Base-by-base conservation (phyloP, 2,329 filamentous ascomycete species). In the Exophiala viscosa region DNA sequence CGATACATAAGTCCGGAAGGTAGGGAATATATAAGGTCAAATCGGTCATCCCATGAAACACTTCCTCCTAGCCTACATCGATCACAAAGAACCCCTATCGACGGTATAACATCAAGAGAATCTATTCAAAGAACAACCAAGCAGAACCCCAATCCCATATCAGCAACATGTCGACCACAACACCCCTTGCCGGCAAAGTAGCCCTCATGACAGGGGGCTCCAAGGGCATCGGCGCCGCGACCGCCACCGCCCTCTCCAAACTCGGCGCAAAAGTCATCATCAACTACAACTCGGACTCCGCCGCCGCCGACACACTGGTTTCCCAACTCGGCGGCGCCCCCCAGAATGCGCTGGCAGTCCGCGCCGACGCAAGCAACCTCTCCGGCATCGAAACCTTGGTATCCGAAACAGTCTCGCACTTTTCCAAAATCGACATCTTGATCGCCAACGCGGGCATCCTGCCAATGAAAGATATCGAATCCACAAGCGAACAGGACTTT, bases 401-500 rank as follows among this genome's bases (percentile, higher is more conserved):
- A 14, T 64, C 72, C 1, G 67, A 70, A 5, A 72, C 78, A 0
- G 70, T 84, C 1, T 60, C 69, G 2, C 71, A 70, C 38, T 83
- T 79, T 57, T 76, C 76, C 20, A 75, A 74, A 54, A 77, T 86
- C 58, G 82, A 86, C 67, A 74, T 84, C 34, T 57, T 85, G 2
- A 70, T 85, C 41, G 71, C 76, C 2, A 83, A 81, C 55, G 81
- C 82, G 0, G 83, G 76, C 0, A 62, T 76, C 3, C 69, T 82
- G 67, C 68, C 68, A 2, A 73, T 80, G 68, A 71, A 69, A n/a
- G 72, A 74, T 44, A 68, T 84, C 11, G 73, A 75, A 32, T 61
- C 68, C 17, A 73, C 75, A 1, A 79, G 71, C 0, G 78, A 82
- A 62, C 71, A 67, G 6, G 71, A 76, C 55, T 84, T 77, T 61